Percentiles rank a stretch among this genome's conserved stretches.
These are phyloP conservation scores for Selaginella tamariscina DNA, from an alignment of 75 land plant species.

Conservation along the genomic window DNA sequence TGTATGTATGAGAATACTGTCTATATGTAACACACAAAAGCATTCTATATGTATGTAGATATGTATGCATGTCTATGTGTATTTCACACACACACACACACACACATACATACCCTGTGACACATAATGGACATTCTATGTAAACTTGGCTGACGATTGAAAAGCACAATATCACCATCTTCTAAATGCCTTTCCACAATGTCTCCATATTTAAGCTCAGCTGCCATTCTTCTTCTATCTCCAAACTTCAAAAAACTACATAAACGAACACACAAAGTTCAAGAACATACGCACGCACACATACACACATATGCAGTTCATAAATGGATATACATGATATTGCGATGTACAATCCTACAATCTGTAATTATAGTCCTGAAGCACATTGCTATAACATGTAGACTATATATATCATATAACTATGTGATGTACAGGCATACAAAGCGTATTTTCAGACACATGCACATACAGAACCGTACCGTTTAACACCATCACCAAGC, in stretches of 20 bases:
- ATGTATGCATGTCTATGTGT: no score
- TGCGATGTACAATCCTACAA: neutral
- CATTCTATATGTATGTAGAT: no score
- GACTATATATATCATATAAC: neutral
- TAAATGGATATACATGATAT: constrained; percentile 17
- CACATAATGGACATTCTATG: constrained; percentile 98
- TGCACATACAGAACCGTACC: neutral
- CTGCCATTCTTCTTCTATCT: constrained; percentile 54
- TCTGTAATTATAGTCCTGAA: neutral
- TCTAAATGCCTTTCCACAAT: constrained; percentile 83
- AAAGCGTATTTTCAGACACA: no score
- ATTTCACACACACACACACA: no score
- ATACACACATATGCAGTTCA: constrained; percentile 32
- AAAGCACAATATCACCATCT: constrained; percentile 94
- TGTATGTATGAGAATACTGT: no score
- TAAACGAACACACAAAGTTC: neutral
- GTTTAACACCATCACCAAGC: constrained; percentile 23
- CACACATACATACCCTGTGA: constrained; percentile 54
- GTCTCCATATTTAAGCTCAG: constrained; percentile 70
- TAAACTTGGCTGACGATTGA: constrained; percentile 90
- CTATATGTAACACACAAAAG: no score
- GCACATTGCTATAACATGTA: neutral
- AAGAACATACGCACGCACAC: neutral
- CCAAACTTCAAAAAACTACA: constrained; percentile 44
- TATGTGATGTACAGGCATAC: neutral